Conservation (phyloP, 1,284 basidiomycete genomes). For the Athelia psychrophila region DNA sequence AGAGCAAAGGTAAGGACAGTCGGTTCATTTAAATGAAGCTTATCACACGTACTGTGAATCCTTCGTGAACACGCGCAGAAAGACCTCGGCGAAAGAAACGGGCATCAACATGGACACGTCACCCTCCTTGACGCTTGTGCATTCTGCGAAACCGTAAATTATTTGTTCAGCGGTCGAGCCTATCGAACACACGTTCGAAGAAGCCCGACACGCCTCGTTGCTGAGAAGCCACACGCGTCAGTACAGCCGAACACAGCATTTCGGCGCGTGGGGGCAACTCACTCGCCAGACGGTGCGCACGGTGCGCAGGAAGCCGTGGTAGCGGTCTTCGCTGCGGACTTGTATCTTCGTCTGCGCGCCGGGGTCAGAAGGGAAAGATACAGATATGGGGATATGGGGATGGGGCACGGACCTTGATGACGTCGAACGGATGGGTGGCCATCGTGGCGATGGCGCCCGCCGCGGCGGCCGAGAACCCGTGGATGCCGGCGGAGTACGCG, state of each 20-base stretch:
- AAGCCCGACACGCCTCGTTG: neutral
- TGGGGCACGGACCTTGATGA: slow-evolving; percentile 81
- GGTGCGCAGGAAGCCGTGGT: slow-evolving; percentile 69
- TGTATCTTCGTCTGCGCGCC: slow-evolving; percentile 79
- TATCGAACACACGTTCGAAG: slow-evolving; percentile 33
- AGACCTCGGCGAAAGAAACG: slow-evolving; percentile 56
- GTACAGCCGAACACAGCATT: too few species aligned
- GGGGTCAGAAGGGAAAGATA: too few species aligned
- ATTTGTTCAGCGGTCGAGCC: neutral
- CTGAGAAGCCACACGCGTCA: slow-evolving; percentile 57
- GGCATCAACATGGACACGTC: slow-evolving; percentile 67
- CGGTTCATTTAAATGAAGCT: neutral
- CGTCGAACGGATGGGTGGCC: slow-evolving; percentile 87
- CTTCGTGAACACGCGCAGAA: slow-evolving; percentile 65
- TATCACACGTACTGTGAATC: slow-evolving; percentile 38
- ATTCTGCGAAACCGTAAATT: slow-evolving; percentile 34
- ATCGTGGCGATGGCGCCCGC: slow-evolving; percentile 83
- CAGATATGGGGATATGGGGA: slow-evolving; percentile 6
- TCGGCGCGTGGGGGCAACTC: slow-evolving; percentile 39
- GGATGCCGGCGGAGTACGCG: slow-evolving; percentile 43
- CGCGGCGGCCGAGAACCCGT: slow-evolving; percentile 64
- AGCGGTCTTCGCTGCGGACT: slow-evolving; percentile 71
- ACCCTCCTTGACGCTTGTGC: slow-evolving; percentile 42
- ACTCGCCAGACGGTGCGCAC: slow-evolving; percentile 68
- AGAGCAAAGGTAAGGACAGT: slow-evolving; percentile 6